These are phyloP conservation scores for Claviceps maximensis DNA, from an alignment of 2,329 filamentous ascomycete species.

Conservation along the genomic window DNA sequence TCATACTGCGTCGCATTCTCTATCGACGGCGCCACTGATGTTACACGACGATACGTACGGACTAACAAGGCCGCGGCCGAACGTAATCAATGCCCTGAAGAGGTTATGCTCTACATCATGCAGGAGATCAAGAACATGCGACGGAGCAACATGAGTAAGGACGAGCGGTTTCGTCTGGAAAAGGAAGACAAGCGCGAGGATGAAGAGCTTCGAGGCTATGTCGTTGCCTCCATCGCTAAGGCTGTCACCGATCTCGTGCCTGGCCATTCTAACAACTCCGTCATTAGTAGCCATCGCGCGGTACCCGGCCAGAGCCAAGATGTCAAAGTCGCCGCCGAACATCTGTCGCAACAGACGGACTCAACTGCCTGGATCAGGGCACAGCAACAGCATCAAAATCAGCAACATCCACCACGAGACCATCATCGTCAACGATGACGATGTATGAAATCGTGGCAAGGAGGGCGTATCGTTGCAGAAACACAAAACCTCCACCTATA, in stretches of 20 bases:
- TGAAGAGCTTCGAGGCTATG: conserved; percentile 59
- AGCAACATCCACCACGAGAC: conserved; percentile 31
- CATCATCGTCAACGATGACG: conserved; percentile 22
- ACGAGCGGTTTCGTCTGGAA: conserved; percentile 67
- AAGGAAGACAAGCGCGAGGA: conserved; percentile 69
- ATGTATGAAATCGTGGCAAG: neutral
- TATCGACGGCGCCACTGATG: conserved; percentile 63
- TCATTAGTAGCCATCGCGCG: conserved; percentile 6
- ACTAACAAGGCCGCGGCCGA: conserved; percentile 60
- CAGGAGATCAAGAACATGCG: conserved; percentile 81
- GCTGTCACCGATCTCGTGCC: conserved; percentile 58
- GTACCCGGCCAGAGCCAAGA: conserved; percentile 28
- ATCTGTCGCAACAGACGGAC: conserved; percentile 38
- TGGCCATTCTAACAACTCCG: conserved; percentile 21
- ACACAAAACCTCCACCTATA: neutral
- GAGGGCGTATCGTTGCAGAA: neutral
- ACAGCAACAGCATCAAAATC: conserved; percentile 28
- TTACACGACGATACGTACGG: conserved; percentile 55
- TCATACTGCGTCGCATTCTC: conserved; percentile 96
- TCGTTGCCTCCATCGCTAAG: conserved; percentile 60
- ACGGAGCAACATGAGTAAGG: conserved; percentile 72
- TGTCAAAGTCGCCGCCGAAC: conserved; percentile 47
- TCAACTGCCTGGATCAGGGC: conserved; percentile 38
- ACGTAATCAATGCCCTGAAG: conserved; percentile 70
- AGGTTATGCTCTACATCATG: conserved; percentile 81